Evolutionary conservation across 768 basidiomycete genomes (phyloP), one percentile per base, ranked within the genome.

Genomic region (Rhodocollybia butyracea): DNA sequence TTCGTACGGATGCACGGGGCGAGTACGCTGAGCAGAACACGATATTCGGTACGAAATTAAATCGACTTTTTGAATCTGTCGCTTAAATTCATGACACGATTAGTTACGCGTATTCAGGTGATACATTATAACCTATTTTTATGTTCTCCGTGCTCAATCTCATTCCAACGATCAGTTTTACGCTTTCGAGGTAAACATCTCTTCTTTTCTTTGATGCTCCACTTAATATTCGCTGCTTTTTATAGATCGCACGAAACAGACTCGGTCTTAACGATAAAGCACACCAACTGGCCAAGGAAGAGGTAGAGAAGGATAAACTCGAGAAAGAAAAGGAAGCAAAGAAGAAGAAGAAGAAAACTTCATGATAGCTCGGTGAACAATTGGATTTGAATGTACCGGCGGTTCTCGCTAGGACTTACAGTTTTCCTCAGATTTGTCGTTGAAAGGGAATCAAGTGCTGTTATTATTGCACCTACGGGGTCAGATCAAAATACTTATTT

Each of bases 11-110:
- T 64, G 80, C 88, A 34, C 76, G 74, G 46, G 77, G 82, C 54
- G 93, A 95, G 66, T 99, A 98, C 69, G 84, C 82, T 11, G 89
- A 98, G 76, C 81, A 77, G 30, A 99, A 98, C 74, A 91, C 94
- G 5, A 96, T 98, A 60, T 94, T 99, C 65, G 95, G 94, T 90
- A 65, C 19, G 81, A 66, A 26, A 11, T 21, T 13, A 36, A 41
- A 51, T 29, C 17, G 8, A 40, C 13, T 8, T 45, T 41, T 43
- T 57, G 57, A 22, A 34, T 24, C 15, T 46, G 21, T 22, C 27
- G 21, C 22, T 12, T 10, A 52, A 51, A 54, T 64, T 24, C 42
- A 56, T 21, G 50, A 27, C 27, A 41, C 26, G 47, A 36, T 52
- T 59, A 86, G 86, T 86, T 30, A 86, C 84, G 41, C 80, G 86